These are phyloP conservation scores for Marasmius fiardii DNA, from an alignment of 1,284 basidiomycete species.

Conservation along the genomic window DNA sequence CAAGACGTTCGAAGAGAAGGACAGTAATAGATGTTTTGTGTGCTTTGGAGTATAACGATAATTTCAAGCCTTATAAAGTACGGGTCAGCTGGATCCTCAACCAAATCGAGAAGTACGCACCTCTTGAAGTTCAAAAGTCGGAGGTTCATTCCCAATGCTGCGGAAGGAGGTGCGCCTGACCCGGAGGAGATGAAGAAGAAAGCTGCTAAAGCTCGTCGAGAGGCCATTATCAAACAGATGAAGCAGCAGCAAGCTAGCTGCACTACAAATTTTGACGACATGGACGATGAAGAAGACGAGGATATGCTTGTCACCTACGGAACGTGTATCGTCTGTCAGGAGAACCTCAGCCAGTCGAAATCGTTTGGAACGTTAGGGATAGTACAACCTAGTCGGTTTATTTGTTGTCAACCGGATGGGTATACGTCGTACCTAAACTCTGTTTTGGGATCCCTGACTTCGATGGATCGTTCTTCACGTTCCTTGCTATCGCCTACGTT, in stretches of 20 bases:
- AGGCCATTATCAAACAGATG: slow-evolving; percentile 91
- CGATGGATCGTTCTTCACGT: slow-evolving; percentile 61
- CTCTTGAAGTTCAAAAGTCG: slow-evolving; percentile 52
- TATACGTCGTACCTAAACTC: slow-evolving; percentile 77
- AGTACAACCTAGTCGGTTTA: too few species aligned
- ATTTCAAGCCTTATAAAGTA: slow-evolving; percentile 68
- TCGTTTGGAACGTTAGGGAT: too few species aligned
- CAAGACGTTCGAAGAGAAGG: slow-evolving; percentile 51
- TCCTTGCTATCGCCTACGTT: slow-evolving; percentile 35
- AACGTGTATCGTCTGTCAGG: too few species aligned
- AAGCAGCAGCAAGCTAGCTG: slow-evolving; percentile 88
- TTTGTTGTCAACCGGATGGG: too few species aligned
- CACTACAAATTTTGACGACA: slow-evolving; percentile 71
- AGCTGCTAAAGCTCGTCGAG: too few species aligned
- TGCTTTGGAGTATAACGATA: slow-evolving; percentile 69
- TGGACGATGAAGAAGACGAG: slow-evolving; percentile 60
- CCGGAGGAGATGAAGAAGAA: too few species aligned
- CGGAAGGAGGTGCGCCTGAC: too few species aligned
- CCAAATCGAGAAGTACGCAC: slow-evolving; percentile 51
- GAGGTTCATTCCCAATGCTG: slow-evolving; percentile 38
- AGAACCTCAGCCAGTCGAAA: too few species aligned
- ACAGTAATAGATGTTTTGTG: slow-evolving; percentile 72
- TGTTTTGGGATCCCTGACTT: slow-evolving; percentile 60
- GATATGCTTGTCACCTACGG: too few species aligned
- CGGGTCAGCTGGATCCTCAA: slow-evolving; percentile 76